These are phyloP conservation scores for Durusdinium trenchii DNA, from an alignment of 73 alveolate genomes.

Conservation along the genomic window DNA sequence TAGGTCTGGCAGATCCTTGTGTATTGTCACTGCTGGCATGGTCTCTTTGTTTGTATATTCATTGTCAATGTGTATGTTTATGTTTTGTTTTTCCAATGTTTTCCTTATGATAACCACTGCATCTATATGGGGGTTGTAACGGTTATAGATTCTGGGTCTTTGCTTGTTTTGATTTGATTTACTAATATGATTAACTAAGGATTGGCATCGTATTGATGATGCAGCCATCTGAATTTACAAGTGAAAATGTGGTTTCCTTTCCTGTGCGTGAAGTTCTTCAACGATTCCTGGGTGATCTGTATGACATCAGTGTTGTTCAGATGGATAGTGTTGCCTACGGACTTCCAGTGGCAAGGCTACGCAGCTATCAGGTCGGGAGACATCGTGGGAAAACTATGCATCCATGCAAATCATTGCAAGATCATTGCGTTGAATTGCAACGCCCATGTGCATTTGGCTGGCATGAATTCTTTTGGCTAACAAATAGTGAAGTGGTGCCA, in stretches of 20 bases:
- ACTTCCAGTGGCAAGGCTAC: background rate
- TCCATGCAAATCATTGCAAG: background rate
- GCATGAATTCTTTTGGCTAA: background rate
- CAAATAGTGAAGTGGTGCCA: too few species aligned
- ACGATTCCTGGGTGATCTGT: background rate
- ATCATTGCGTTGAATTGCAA: background rate
- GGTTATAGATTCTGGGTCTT: background rate
- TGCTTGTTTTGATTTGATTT: background rate
- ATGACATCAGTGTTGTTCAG: background rate
- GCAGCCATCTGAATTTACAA: background rate
- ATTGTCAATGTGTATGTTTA: background rate
- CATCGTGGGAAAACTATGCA: background rate
- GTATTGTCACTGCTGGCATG: background rate
- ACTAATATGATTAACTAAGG: too few species aligned
- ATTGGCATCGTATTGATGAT: background rate
- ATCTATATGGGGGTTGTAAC: too few species aligned
- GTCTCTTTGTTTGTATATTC: background rate
- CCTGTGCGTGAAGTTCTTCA: background rate
- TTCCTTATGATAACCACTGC: background rate
- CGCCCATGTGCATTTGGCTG: background rate
- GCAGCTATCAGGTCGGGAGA: background rate
- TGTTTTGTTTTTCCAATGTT: background rate
- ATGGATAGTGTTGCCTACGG: background rate
- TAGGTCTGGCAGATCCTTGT: background rate
- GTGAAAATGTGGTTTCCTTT: background rate